Evolutionary conservation across 2,329 filamentous ascomycete species (phyloP).

Genomic region (Cryphonectria japonica): DNA sequence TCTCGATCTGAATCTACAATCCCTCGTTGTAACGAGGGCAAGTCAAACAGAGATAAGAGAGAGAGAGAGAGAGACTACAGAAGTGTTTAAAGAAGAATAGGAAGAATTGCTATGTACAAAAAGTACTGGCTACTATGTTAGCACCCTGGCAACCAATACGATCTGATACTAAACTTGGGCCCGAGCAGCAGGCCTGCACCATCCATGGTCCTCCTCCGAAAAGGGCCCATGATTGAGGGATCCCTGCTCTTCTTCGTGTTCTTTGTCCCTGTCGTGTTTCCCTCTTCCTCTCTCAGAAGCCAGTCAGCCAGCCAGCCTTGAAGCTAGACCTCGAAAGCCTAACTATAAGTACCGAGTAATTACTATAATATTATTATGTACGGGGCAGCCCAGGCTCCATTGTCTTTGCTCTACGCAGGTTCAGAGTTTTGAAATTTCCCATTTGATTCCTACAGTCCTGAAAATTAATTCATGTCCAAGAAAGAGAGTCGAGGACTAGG

Average conservation of each 20-base stretch:
- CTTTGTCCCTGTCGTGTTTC: not conserved
- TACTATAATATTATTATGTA: not conserved
- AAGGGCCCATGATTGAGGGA: not conserved
- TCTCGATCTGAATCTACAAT: not conserved
- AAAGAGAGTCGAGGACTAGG: not conserved
- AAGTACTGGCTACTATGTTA: not conserved
- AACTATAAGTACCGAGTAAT: not conserved
- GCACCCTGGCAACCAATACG: not conserved
- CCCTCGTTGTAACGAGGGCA: not conserved
- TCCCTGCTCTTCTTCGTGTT: not conserved
- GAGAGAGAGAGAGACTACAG: not conserved
- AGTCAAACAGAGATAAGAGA: not conserved
- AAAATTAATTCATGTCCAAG: not conserved
- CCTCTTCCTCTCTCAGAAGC: not conserved
- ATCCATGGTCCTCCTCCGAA: not conserved
- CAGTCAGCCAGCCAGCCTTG: not conserved
- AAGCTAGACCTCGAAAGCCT: not conserved
- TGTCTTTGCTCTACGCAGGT: not conserved
- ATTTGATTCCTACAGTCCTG: not conserved
- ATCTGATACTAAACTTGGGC: not conserved
- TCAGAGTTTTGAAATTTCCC: not conserved
- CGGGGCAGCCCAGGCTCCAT: not conserved
- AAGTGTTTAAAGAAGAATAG: not conserved
- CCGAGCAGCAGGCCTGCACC: not conserved
- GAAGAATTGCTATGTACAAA: no score